A percentile compares a stretch with the other conserved stretches of the same genome.
Conservation (phyloP, 306 rosid species). For the Dicorynia guianensis region DNA sequence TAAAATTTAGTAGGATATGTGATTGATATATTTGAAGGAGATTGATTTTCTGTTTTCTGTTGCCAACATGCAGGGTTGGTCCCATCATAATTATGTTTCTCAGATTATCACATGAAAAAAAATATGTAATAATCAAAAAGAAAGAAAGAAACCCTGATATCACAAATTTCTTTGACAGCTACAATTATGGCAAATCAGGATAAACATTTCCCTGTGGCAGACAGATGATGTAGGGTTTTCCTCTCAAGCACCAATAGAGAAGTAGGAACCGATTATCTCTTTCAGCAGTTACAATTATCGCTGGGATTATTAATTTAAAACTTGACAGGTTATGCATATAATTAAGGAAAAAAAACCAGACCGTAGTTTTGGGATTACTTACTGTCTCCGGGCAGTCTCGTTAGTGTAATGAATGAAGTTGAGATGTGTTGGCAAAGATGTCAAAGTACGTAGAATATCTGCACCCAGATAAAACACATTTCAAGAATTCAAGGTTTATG, state of each 20-base stretch:
- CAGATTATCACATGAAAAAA: background rate
- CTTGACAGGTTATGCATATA: background rate
- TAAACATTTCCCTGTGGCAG: conserved; percentile 19
- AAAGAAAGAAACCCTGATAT: conserved; percentile 12
- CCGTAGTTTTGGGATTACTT: conserved; percentile 41
- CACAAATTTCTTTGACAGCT: background rate
- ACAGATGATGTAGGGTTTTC: conserved; percentile 7
- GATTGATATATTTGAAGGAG: conserved; percentile 22
- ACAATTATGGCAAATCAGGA: conserved; percentile 7
- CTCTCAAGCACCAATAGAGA: background rate
- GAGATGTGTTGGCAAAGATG: conserved; percentile 61
- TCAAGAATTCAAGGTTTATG: background rate
- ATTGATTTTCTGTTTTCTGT: background rate
- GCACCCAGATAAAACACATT: conserved; percentile 38
- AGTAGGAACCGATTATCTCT: background rate
- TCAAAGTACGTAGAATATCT: conserved; percentile 78
- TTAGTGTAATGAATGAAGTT: conserved; percentile 70
- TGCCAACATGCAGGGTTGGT: conserved; percentile 29
- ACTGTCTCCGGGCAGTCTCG: conserved; percentile 66
- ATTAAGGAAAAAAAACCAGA: conserved; percentile 28
- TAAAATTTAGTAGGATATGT: conserved; percentile 11
- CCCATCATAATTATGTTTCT: conserved; percentile 9
- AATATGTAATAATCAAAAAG: background rate
- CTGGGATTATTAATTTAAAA: background rate
- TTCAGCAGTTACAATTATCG: conserved; percentile 10